These are phyloP conservation scores for Ramaria rubella DNA, from an alignment of 768 basidiomycete genomes.

Conservation along the genomic window DNA sequence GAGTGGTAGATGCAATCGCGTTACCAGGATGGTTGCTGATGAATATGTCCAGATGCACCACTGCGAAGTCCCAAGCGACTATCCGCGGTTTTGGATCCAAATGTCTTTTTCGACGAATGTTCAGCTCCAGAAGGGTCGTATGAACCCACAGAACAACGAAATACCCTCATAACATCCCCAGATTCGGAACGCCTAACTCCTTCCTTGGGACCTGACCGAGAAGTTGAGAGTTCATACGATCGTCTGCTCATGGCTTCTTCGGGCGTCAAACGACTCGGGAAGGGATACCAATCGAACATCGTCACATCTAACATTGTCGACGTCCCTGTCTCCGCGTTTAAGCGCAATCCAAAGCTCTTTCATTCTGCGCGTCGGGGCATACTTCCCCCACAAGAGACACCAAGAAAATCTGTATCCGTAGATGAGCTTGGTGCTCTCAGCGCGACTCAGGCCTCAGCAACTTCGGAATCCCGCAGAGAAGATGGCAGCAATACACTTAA, in stretches of 20 bases:
- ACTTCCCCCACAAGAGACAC: background rate
- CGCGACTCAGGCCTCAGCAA: conserved; percentile 40
- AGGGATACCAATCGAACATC: conserved; percentile 74
- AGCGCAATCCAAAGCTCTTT: conserved; percentile 7
- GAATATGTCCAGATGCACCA: conserved; percentile 20
- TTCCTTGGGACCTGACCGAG: background rate
- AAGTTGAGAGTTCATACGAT: conserved; percentile 65
- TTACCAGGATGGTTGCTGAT: background rate
- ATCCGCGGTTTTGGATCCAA: conserved; percentile 62
- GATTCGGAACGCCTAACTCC: conserved; percentile 34
- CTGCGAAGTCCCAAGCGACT: conserved; percentile 39
- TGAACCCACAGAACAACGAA: conserved; percentile 36
- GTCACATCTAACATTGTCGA: conserved; percentile 30
- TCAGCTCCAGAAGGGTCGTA: conserved; percentile 36
- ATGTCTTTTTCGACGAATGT: conserved; percentile 46
- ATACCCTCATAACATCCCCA: conserved; percentile 54
- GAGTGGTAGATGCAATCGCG: conserved; percentile 20
- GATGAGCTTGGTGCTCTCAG: conserved; percentile 19
- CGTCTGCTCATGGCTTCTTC: conserved; percentile 77
- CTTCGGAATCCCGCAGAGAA: conserved; percentile 30
- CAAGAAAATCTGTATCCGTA: conserved; percentile 7
- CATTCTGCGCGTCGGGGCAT: conserved; percentile 6
- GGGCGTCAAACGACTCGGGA: conserved; percentile 72
- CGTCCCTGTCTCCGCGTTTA: background rate
- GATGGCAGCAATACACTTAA: conserved; percentile 45